phyloP scores from a whole-genome alignment of 768 basidiomycete species.

The Boletus sensibilis region DNA sequence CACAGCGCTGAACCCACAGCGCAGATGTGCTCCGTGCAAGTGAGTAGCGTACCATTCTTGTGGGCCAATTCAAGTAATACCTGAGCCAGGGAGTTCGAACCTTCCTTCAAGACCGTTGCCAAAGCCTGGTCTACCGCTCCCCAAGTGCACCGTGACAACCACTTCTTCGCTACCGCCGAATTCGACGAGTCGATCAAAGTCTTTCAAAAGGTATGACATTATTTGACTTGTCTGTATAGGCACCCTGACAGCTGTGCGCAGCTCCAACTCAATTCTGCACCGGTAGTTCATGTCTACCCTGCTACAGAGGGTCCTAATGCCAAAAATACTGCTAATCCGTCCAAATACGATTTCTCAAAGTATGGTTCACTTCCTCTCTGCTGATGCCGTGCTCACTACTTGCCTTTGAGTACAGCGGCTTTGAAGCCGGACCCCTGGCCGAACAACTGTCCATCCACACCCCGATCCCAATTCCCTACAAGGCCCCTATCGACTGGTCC shows the following conservation, averaged over 20 bases:
- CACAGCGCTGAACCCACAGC: constrained; percentile 79
- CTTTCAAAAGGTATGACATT: constrained; percentile 71
- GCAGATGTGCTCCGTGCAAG: constrained; percentile 93
- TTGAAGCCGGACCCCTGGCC: constrained; percentile 75
- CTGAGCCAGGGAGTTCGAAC: constrained; percentile 74
- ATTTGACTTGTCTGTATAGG: background rate
- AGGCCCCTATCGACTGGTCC: constrained; percentile 72
- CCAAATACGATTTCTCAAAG: constrained; percentile 79
- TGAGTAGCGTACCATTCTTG: constrained; percentile 39
- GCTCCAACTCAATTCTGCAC: constrained; percentile 83
- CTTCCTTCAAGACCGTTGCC: constrained; percentile 77
- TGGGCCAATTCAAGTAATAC: background rate
- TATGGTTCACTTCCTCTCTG: constrained; percentile 35
- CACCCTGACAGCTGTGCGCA: constrained; percentile 34
- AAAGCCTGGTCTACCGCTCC: constrained; percentile 75
- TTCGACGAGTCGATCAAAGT: constrained; percentile 74
- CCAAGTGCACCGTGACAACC: constrained; percentile 61
- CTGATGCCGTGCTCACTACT: background rate
- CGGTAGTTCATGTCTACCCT: constrained; percentile 75
- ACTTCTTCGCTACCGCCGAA: constrained; percentile 93
- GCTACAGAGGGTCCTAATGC: constrained; percentile 69
- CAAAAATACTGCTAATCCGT: constrained; percentile 48
- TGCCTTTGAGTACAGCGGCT: constrained; percentile 58
- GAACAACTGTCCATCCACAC: constrained; percentile 72
- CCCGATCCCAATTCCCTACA: constrained; percentile 80